Conservation (phyloP, 148 eudicot species). For the Nyssa sinensis region DNA sequence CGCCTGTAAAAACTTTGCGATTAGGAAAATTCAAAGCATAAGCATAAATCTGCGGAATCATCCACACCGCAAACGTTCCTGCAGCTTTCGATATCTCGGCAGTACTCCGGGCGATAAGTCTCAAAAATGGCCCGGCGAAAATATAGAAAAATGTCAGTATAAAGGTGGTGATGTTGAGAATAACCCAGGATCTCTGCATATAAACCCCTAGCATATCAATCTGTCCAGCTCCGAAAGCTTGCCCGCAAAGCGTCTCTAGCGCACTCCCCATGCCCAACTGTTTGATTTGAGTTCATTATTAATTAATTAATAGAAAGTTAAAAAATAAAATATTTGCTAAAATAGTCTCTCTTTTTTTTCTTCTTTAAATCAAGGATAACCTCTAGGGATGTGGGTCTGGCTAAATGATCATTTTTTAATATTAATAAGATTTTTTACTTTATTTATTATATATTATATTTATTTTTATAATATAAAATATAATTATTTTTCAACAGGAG, state of each 20-base stretch:
- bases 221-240: constrained; percentile 58
- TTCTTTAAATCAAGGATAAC: too few species aligned
- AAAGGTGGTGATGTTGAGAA: constrained; percentile 26
- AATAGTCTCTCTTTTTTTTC: too few species aligned
- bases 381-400: too few species aligned
- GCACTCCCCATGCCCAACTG: constrained; percentile 70
- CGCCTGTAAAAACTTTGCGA: constrained; percentile 23
- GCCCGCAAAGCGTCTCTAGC: constrained; percentile 58
- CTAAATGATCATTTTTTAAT: too few species aligned
- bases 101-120: constrained; percentile 22
- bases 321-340: too few species aligned
- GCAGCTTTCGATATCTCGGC: constrained; percentile 24
- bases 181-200: constrained; percentile 60
- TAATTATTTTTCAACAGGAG: too few species aligned
- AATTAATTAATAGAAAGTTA: too few species aligned
- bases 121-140: constrained; percentile 37
- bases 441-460: too few species aligned
- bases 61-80: constrained; percentile 10
- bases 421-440: too few species aligned
- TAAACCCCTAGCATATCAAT: constrained; percentile 49
- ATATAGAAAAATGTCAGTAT: constrained; percentile 35
- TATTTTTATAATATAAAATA: too few species aligned
- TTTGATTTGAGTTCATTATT: too few species aligned
- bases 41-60: constrained; percentile 22
- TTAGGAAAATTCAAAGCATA: constrained; percentile 26